Evolutionary conservation across 495 filamentous ascomycete genomes (phyloP).

Genomic region (Penicillium flavigenum): DNA sequence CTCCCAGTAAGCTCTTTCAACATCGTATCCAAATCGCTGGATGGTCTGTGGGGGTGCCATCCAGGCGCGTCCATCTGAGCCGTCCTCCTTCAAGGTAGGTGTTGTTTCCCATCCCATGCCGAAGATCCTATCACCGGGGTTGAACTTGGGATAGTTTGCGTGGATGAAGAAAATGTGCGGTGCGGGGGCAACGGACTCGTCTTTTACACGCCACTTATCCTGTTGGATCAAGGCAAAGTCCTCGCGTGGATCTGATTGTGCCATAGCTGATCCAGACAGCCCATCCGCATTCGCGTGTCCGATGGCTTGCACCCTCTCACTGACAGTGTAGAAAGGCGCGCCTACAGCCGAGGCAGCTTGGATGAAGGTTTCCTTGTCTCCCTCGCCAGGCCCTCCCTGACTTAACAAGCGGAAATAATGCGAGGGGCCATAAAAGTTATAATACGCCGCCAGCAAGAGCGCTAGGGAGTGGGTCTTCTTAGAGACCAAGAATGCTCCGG

Average conservation of each 20-base stretch:
- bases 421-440: constrained; percentile 60
- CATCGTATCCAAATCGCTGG: constrained; percentile 48
- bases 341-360: constrained; percentile 52
- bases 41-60: constrained; percentile 37
- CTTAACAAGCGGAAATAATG: constrained; percentile 59
- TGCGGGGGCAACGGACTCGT: constrained; percentile 30
- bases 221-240: constrained; percentile 42
- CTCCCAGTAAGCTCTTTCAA: constrained; percentile 54
- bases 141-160: constrained; percentile 55
- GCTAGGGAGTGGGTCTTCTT: constrained; percentile 53
- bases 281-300: constrained; percentile 38
- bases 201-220: constrained; percentile 40
- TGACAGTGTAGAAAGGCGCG: constrained; percentile 52
- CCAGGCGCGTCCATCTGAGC: constrained; percentile 44
- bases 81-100: constrained; percentile 40
- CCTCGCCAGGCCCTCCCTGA: constrained; percentile 57
- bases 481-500: constrained; percentile 57
- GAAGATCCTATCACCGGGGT: constrained; percentile 48
- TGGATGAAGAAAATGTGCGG: constrained; percentile 53
- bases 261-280: constrained; percentile 42
- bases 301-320: constrained; percentile 40
- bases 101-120: constrained; percentile 41
- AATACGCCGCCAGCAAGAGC: constrained; percentile 59
- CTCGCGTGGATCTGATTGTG: constrained; percentile 47
- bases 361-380: constrained; percentile 66